These are phyloP conservation scores for Rasamsonia emersonii DNA, from an alignment of 2,329 filamentous ascomycete species.

Conservation along the genomic window DNA sequence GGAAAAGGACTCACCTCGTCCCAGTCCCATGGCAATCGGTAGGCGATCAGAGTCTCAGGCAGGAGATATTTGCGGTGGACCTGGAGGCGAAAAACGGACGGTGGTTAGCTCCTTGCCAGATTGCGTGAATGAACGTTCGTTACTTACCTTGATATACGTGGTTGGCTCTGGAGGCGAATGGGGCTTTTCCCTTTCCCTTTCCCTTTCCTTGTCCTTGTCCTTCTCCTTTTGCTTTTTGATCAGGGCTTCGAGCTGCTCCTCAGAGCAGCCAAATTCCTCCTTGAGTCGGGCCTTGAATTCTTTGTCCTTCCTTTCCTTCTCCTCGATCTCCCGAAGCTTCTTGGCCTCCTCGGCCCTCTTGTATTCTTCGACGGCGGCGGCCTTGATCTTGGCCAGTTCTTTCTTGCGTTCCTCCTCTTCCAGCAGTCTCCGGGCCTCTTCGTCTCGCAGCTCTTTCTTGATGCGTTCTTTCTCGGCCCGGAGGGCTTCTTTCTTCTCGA, in stretches of 20 bases:
- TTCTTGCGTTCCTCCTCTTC: constrained; percentile 21
- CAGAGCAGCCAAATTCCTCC: constrained; percentile 31
- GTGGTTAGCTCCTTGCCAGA: no score
- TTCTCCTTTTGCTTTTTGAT: constrained; percentile 31
- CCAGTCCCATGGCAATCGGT: constrained; percentile 38
- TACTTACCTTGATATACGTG: constrained; percentile 37
- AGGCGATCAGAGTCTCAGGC: constrained; percentile 40
- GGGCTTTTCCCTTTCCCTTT: constrained; percentile 12
- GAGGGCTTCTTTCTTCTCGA: constrained; percentile 31
- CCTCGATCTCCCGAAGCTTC: constrained; percentile 38
- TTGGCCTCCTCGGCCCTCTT: constrained; percentile 44
- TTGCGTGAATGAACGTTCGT: neutral
- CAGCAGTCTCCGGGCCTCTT: constrained; percentile 36
- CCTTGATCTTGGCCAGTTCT: constrained; percentile 36
- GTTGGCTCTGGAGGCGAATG: constrained; percentile 13
- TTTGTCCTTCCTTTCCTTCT: constrained; percentile 43
- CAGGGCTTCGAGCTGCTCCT: constrained; percentile 35
- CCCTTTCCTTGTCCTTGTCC: constrained; percentile 22
- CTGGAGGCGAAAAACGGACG: constrained; percentile 16
- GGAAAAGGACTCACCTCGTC: constrained; percentile 32
- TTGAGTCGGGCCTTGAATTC: constrained; percentile 39
- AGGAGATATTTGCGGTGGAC: constrained; percentile 39
- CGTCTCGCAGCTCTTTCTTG: constrained; percentile 28
- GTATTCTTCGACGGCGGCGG: constrained; percentile 45
- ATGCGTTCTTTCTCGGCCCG: constrained; percentile 36